phyloP scores from a whole-genome alignment of 495 filamentous ascomycete genomes.

The Penicillium cataractarum region DNA sequence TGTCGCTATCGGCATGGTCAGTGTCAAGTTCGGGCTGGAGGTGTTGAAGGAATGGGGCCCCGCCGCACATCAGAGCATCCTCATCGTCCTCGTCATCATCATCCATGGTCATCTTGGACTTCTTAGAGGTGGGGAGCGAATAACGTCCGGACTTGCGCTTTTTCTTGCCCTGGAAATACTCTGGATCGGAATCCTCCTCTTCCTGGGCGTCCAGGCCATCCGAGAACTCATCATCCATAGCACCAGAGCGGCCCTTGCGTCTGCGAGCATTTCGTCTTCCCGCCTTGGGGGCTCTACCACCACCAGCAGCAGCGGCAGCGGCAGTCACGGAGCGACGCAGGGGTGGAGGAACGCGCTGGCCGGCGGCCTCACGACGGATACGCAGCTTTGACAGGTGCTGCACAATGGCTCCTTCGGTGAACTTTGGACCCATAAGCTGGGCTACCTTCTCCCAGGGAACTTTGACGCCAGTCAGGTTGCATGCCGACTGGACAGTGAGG shows the following conservation, averaged over 20 bases:
- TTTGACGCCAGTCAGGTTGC: constrained; percentile 37
- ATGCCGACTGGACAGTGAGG: constrained; percentile 46
- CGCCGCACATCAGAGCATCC: constrained; percentile 7
- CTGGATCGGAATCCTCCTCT: background rate
- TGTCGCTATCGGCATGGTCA: background rate
- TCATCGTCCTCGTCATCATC: background rate
- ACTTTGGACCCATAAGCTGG: constrained; percentile 36
- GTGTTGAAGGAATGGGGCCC: constrained; percentile 11
- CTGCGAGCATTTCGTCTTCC: background rate
- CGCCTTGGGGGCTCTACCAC: background rate
- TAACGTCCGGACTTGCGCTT: background rate
- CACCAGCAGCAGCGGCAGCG: background rate
- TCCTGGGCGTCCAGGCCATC: background rate
- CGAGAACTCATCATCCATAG: background rate
- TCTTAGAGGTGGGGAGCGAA: background rate
- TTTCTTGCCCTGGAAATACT: background rate
- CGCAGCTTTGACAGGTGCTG: constrained; percentile 55
- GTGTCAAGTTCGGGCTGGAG: background rate
- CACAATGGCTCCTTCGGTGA: constrained; percentile 48
- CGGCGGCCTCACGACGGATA: constrained; percentile 29
- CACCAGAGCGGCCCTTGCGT: background rate
- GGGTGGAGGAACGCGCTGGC: constrained; percentile 44
- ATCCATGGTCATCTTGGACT: background rate
- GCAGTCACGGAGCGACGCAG: constrained; percentile 23
- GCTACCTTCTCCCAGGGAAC: constrained; percentile 48